Base-by-base conservation (phyloP, 1,284 basidiomycete species). In the Sphaerobolus stellatus region DNA sequence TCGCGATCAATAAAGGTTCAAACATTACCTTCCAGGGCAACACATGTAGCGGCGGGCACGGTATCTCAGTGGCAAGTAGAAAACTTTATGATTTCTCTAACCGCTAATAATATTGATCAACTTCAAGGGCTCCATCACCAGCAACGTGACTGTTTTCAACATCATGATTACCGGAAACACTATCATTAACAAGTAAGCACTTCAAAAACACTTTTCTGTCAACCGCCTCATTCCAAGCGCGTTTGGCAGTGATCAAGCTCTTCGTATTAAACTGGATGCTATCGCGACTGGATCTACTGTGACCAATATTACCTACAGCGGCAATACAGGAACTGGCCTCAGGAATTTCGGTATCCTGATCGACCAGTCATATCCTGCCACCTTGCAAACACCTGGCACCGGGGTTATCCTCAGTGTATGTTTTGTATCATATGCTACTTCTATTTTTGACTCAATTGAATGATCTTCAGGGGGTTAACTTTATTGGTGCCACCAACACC, bases 1-100 rank as follows among this genome's bases (percentile, higher is more conserved):
- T 86, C 31, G 81, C 84, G 8, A 80, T 86, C 63, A 84, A 82
- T 64, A 67, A 66, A 41, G 84, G 83, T 7, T 68, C 70, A 30
- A 81, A 80, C 64, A 80, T 86, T 56, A 61, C 75, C 45, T 81
- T 85, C 65, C 68, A 73, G 50, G 64, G 77, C 25, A 83, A 81
- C 62, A 74, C 71, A 20, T 86, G 84, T 65, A 68, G 70, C 2
- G 72, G 74, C 13, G 82, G 84, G 4, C 84, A 86, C 56, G 83
- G 84, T 30, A 77, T 83, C 55, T 83, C 81, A 4, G 73, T 86
- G 25, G 72, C 61, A 22, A 58, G 54, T n/a, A 59, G 60, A 51
- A 46, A 27, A 58, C 34, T 33, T 14, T 14, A 43, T 18, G 30
- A 7, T 16, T 4, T 14, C 18, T 36, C 18, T 13, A 22, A 20